Base-by-base conservation (phyloP, 768 basidiomycete species). In the Phylloporus scabripes region DNA sequence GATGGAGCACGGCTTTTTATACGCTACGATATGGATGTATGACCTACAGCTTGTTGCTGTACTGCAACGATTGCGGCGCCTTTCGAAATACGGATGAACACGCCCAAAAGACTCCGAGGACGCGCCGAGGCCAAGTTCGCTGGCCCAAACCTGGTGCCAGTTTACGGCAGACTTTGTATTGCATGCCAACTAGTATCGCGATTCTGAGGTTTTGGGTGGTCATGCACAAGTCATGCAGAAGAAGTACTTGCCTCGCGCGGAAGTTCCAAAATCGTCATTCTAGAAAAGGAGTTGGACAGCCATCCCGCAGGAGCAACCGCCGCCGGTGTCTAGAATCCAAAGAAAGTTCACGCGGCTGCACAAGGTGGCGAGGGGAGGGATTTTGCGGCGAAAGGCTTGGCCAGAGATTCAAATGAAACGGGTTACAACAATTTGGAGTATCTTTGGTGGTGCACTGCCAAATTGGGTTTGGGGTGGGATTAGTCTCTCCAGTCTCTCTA, bases 11-110 rank as follows among this genome's bases (percentile, higher is more conserved):
- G 10, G 26, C 11, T 40, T 57, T 63, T 55, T 63, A 65, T 53
- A 17, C 12, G 23, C 20, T 5, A 37, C 43, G 23, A 49, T 1
- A 40, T 29, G 10, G 37, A 31, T 20, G 24, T 10, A 33, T 18
- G 15, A 36, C 48, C 33, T 29, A 65, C 63, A 63, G 62, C 57
- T 64, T 47, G 0, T 53, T 63, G 60, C 61, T 63, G 61, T 63
- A 45, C 51, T 4, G 40, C 33, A 31, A 31, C 45, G 24, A 42
- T 32, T 14, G 21, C 15, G 29, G 50, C 42, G 36, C 12, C 28
- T 21, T 42, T 41, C 24, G 38, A 15, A 28, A 24, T 5, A 33
- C 7, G 21, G 14, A 42, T 10, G 15, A 18, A 42, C 54, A 44
- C 48, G 31, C 23, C 21, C 43, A 46, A 36, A 47, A 21, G 28